Base-by-base conservation (phyloP, 225 moss, liverwort and hornwort genomes). In the Ulota crispa region DNA sequence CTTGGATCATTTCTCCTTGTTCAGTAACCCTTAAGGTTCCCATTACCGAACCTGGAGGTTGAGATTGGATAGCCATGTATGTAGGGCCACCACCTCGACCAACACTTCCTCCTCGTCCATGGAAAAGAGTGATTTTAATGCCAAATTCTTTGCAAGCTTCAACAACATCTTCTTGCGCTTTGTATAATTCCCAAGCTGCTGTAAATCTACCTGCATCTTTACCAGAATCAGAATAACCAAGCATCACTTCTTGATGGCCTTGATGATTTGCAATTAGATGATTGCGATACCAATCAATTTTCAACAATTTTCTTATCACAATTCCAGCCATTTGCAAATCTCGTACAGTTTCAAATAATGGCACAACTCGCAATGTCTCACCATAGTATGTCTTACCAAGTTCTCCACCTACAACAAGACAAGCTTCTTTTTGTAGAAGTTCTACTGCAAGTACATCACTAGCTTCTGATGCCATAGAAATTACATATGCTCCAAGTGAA, bases 1-100 rank as follows among this genome's bases (percentile, higher is more conserved):
- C 94, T 87, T 94, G 96, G 45, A 96, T 92, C 96, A 96, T 96
- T 74, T 96, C 94, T 77, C 96, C 96, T 72, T 94, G 96, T 75
- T 96, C 94, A 28, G 91, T 96, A 13, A 94, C 93, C 64, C 96
- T 92, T 64, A 96, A 73, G 50, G 96, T 78, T 84, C 91, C 96
- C 96, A 94, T 96, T 30, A 96, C 94, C 52, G 92, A 96, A 61
- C 96, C 94, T 20, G 93, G 94, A 76, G 96, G 94, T 83, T 96
- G 96, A 60, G 96, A 96, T 70, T 96, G 96, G 64, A 96, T 92
- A 82, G 96, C 94, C 59, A 96, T 83, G 78, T 96, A 96, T 64
- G 91, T 96, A 26, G 96, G 96, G 31, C 96, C 96, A 61, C 96
- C 94, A 30, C 96, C 94, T 34, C 92, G 90, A 23, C 96, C 96